Conservation (phyloP, 2,329 filamentous ascomycete species). For the Sclerotiophoma versabilis region DNA sequence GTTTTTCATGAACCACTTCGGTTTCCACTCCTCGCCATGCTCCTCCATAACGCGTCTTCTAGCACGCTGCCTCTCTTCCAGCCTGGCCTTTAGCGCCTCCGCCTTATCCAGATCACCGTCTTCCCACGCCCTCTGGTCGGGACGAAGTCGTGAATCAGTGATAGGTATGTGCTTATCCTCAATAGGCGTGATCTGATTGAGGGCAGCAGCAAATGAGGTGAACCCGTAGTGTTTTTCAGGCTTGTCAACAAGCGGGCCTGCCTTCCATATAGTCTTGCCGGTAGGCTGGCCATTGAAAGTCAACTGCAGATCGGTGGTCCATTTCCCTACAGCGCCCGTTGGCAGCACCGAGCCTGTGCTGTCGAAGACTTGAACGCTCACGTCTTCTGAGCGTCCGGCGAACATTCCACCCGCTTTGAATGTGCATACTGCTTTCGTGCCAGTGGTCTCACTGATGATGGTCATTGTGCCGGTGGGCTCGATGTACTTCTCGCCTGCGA, state of each 20-base stretch:
- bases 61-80: constrained; percentile 85
- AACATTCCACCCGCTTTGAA: constrained; percentile 98
- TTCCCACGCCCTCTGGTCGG: constrained; percentile 87
- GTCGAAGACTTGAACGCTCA: constrained; percentile 76
- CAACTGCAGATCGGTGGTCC: constrained; percentile 77
- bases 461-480: constrained; percentile 93
- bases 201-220: constrained; percentile 80
- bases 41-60: constrained; percentile 79
- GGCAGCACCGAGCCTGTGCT: constrained; percentile 70
- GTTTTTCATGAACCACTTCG: constrained; percentile 84
- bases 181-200: constrained; percentile 87
- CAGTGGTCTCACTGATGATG: constrained; percentile 81
- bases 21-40: constrained; percentile 72
- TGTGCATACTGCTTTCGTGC: constrained; percentile 82
- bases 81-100: constrained; percentile 78
- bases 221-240: constrained; percentile 84
- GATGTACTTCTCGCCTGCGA: constrained; percentile 97
- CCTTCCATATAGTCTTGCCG: constrained; percentile 78
- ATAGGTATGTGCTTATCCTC: constrained; percentile 77
- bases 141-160: constrained; percentile 83
- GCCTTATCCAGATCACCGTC: constrained; percentile 81
- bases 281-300: constrained; percentile 67
- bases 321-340: constrained; percentile 78
- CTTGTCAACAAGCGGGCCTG: constrained; percentile 78
- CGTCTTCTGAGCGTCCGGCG: constrained; percentile 90